Conservation (phyloP, 768 basidiomycete genomes). For the Ephemerocybe angulata region DNA sequence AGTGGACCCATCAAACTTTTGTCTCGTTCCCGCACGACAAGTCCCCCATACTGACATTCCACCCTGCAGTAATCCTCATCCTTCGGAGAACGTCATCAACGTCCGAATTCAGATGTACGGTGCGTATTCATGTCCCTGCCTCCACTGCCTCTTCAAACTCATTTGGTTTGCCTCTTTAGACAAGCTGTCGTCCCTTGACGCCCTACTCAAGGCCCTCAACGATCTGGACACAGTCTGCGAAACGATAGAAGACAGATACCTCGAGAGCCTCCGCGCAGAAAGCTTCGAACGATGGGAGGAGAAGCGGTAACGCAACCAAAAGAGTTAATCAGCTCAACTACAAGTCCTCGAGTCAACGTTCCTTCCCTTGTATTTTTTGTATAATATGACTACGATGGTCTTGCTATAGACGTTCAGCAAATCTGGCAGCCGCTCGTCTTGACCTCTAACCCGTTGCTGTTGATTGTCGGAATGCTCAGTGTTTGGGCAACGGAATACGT, state of each 20-base stretch:
- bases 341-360: too few species aligned
- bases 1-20: neutral
- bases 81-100: conserved; percentile 94
- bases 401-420: too few species aligned
- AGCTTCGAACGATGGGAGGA: conserved; percentile 69
- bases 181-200: conserved; percentile 78
- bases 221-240: conserved; percentile 77
- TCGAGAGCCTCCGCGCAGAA: conserved; percentile 49
- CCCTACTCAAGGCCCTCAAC: conserved; percentile 70
- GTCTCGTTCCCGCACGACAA: conserved; percentile 2
- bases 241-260: conserved; percentile 67
- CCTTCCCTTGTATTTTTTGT: neutral
- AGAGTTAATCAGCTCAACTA: conserved; percentile 15
- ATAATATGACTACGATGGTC: neutral
- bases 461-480: too few species aligned
- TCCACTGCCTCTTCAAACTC: neutral
- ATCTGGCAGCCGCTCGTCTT: too few species aligned
- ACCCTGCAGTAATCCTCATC: conserved; percentile 75
- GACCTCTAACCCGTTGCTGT: too few species aligned
- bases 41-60: neutral
- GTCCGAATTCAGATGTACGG: conserved; percentile 99
- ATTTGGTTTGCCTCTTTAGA: conserved; percentile 50
- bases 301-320: too few species aligned
- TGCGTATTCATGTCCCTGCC: conserved; percentile 38
- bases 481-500: too few species aligned